Evolutionary conservation across 2,329 filamentous ascomycete species (phyloP).

Genomic region (Metarhizium sp.): DNA sequence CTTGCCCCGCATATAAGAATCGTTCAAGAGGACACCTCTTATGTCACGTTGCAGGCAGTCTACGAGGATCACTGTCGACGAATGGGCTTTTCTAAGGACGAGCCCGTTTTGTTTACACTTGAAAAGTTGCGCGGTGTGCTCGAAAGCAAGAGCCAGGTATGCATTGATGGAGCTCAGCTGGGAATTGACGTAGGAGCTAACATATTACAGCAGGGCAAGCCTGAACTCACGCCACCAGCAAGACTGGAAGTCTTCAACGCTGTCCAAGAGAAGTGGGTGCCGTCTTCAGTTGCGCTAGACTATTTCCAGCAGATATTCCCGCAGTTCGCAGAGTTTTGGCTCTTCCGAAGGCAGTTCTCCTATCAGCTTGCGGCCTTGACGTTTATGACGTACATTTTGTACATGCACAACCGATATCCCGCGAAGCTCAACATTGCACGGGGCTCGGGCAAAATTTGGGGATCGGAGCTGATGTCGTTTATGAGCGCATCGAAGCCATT

Average conservation of each 20-base stretch:
- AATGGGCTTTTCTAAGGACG: conserved; percentile 83
- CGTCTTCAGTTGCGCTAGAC: conserved; percentile 69
- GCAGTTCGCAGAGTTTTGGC: conserved; percentile 89
- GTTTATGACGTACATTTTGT: conserved; percentile 98
- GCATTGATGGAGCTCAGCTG: conserved; percentile 15
- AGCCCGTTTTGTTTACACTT: conserved; percentile 90
- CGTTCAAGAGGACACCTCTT: conserved; percentile 90
- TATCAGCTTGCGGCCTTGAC: conserved; percentile 92
- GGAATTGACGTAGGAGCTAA: neutral
- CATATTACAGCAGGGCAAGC: conserved; percentile 42
- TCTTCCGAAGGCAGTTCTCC: conserved; percentile 94
- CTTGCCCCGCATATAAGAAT: conserved; percentile 90
- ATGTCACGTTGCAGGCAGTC: conserved; percentile 86
- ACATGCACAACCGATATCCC: conserved; percentile 92
- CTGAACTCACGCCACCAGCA: conserved; percentile 62
- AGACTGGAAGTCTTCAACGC: conserved; percentile 87
- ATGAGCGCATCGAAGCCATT: conserved; percentile 78
- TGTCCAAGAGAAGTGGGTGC: conserved; percentile 90
- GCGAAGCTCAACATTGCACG: conserved; percentile 85
- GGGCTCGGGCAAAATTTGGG: conserved; percentile 88
- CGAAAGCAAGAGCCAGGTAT: conserved; percentile 55
- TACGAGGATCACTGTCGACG: conserved; percentile 95
- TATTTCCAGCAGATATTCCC: conserved; percentile 87
- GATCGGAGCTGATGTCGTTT: conserved; percentile 82
- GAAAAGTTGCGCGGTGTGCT: conserved; percentile 77